These are phyloP conservation scores for Zygosaccharomyces kombuchaensis DNA, from an alignment of 805 yeast species.

Conservation along the genomic window DNA sequence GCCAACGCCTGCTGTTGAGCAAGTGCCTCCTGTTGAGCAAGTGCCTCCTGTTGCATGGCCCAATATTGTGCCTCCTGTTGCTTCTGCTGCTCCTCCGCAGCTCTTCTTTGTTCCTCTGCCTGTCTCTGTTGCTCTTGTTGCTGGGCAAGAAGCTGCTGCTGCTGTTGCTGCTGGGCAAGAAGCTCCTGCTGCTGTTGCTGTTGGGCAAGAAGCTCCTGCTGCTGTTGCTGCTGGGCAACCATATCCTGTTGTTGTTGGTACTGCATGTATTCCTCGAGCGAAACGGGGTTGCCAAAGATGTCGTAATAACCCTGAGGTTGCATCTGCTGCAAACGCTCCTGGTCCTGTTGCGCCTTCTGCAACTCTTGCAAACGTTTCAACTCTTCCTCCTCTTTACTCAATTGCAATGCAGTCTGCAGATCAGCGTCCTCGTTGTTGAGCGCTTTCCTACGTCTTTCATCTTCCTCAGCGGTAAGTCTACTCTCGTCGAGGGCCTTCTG, in stretches of 20 bases:
- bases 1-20: conserved; percentile 34
- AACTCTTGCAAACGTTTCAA: conserved; percentile 25
- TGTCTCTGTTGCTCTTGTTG: conserved; percentile 9
- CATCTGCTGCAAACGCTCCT: conserved; percentile 25
- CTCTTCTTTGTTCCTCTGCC: background rate
- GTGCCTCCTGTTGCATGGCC: conserved; percentile 31
- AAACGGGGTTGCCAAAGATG: conserved; percentile 35
- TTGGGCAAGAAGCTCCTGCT: conserved; percentile 26
- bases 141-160: conserved; percentile 13
- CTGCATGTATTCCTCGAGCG: conserved; percentile 36
- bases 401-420: conserved; percentile 25
- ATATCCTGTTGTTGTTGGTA: conserved; percentile 32
- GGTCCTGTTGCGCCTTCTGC: conserved; percentile 24
- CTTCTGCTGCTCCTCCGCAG: conserved; percentile 20
- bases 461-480: conserved; percentile 76
- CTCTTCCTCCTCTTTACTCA: conserved; percentile 29
- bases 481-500: conserved; percentile 78
- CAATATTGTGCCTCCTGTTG: conserved; percentile 20
- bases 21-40: conserved; percentile 28
- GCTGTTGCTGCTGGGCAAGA: conserved; percentile 28
- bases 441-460: conserved; percentile 50
- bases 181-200: conserved; percentile 25
- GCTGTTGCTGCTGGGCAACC: conserved; percentile 27
- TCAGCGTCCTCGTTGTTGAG: conserved; percentile 23
- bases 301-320: conserved; percentile 33